Base-by-base conservation (phyloP, 106 monocot genomes). In the Dendrobium chrysotoxum region DNA sequence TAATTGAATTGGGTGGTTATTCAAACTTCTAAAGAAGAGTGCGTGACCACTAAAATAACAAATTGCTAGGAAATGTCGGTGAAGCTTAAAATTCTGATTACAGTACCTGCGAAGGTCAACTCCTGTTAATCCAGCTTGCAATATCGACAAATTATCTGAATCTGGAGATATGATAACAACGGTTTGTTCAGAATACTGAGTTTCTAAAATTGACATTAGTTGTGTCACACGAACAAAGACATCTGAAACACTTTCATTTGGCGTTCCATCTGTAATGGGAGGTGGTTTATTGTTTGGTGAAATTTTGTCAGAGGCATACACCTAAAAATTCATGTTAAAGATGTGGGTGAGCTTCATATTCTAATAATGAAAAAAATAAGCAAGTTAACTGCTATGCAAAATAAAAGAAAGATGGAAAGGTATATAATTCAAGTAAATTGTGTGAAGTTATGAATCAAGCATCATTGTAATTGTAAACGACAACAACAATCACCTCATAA, bases 151-250 rank as follows among this genome's bases (percentile, higher is more conserved):
- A 78, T 96, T 96, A 75, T 96, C 93, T 57, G 95, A 96, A 88
- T 96, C 95, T 70, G 95, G 93, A 4, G 95, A 93, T 10, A 96
- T 82, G 55, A 96, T 91, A 65, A 96, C 80, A 44, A 96, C 77
- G 21, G 95, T 96, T 64, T 96, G 91, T 44, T 85, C 93, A 35
- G 84, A 89, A 81, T 96, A 96, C 42, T 96, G 95, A 20, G 95
- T 96, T 75, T 96, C 95, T 61, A 96, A 81, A 66, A 96, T 83
- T 25, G 95, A 96, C 95, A 93, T 96, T 47, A 96, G 93, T 44
- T 93, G 91, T 20, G 91, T 91, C 40, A 93, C 88, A 39, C 93
- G 83, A 40, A 96, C 95, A 88, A 88, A 96, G 65, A 96, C 95
- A 80, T 96, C 93, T 26, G 86, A 75, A 65, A 91, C 93, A 72